Base-by-base conservation (phyloP, 78 protist species). In the Pigoraptor vietnamica region DNA sequence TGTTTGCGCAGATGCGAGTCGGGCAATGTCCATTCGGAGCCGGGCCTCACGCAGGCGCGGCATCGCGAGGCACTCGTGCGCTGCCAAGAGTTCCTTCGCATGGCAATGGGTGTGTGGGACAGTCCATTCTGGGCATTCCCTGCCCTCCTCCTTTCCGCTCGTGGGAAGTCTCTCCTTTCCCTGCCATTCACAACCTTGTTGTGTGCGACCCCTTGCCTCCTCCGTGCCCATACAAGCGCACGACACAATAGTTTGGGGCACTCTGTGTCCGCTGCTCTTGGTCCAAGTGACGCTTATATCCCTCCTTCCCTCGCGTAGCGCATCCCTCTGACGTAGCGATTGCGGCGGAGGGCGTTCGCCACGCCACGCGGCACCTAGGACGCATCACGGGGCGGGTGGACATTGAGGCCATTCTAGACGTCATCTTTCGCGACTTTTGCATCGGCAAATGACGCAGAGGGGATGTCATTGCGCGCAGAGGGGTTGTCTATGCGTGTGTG, bases 371-470 rank as follows among this genome's bases (percentile, higher is more conserved):
- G n/a, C 88, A 89, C n/a, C 86, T 93, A 14, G 94, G 96, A 39
- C 87, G 89, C 40, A 93, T 96, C 29, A 93, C 93, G 35, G 95
- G 96, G 32, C n/a, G 90, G 36, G 95, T 95, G 23, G 93, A 94
- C 92, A 94, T 95, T 24, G 97, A 96, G 82, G 96, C 95, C 35
- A 21, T 96, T 40, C 95, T 96, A 37, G 98, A 94, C 90, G 92
- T 95, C 23, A 90, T 96, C 88, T 96, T 96, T 67, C 86, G 92
- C 39, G 98, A 96, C 92, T 96, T 96, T 92, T 96, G 98, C 92
- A 96, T 96, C 81, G 98, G 98, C 37, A 96, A 96, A 92, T 96
- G 89, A 91, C 55, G 55, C 55, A n/a, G n/a, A n/a, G n/a, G n/a
- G n/a, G n/a, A n/a, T n/a, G n/a, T n/a, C n/a, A n/a, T n/a, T n/a